These are phyloP conservation scores for Hypholoma sublateritium DNA, from an alignment of 768 basidiomycete genomes.

Conservation along the genomic window DNA sequence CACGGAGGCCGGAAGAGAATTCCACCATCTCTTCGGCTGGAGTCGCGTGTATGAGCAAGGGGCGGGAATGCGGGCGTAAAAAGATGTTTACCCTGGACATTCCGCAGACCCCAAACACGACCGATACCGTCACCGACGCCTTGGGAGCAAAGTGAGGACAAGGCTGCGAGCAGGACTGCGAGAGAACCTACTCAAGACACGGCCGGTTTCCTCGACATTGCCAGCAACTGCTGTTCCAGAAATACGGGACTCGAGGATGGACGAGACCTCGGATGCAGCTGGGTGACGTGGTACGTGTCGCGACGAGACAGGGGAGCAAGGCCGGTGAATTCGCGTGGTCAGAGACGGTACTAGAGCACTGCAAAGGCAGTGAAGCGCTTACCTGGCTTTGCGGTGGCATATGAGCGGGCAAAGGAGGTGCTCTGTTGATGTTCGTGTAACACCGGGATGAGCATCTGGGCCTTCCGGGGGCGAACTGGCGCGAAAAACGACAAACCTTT, in stretches of 20 bases:
- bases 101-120: slow-evolving; percentile 98
- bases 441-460: slow-evolving; percentile 18
- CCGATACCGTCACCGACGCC: slow-evolving; percentile 99
- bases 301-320: slow-evolving; percentile 18
- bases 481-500: slow-evolving; percentile 45
- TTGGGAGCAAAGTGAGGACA: slow-evolving; percentile 34
- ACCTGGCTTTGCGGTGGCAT: slow-evolving; percentile 99
- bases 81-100: slow-evolving; percentile 82
- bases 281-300: slow-evolving; percentile 35
- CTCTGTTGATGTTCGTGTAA: slow-evolving; percentile 31
- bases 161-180: neutral
- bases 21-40: slow-evolving; percentile 99
- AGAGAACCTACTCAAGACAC: slow-evolving; percentile 84
- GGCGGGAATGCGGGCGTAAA: slow-evolving; percentile 9
- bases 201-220: slow-evolving; percentile 99
- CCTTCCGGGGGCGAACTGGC: slow-evolving; percentile 2
- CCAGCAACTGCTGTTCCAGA: slow-evolving; percentile 86
- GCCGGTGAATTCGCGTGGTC: slow-evolving; percentile 22
- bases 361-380: slow-evolving; percentile 27
- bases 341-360: slow-evolving; percentile 11
- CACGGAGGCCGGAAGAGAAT: slow-evolving; percentile 99
- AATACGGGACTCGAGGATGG: slow-evolving; percentile 98
- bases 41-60: slow-evolving; percentile 20
- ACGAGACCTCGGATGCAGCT: slow-evolving; percentile 99
- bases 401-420: slow-evolving; percentile 70